Evolutionary conservation across 371 early-diverging fungal genomes (phyloP), one percentile per base, ranked within the genome.

Genomic region (Syncephalastrum sp.): DNA sequence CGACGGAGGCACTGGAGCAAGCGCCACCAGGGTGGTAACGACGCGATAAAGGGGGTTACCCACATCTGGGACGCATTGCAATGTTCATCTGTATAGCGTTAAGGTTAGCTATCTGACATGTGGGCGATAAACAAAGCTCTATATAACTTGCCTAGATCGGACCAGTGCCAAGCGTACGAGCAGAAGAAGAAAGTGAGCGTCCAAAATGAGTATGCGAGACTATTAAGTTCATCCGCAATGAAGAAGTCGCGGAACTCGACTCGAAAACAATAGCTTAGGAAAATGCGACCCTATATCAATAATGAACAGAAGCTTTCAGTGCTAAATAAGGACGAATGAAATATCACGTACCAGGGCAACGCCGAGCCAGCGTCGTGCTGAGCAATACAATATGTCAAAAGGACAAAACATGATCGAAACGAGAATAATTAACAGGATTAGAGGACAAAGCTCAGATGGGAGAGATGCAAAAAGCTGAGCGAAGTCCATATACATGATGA

Each of bases 201-300:
- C 61, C 82, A 82, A 27, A 92, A 81, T 8, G 89, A 82, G 66
- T 89, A 92, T 3, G 86, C 71, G 56, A 91, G 67, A 59, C 89
- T 89, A 60, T 86, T 86, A 41, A 93, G 65, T 61, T 90, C 85
- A 75, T 95, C 94, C 12, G 88, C 91, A 38, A 94, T 79, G 60
- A 94, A 93, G 59, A 94, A 93, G 68, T 95, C 95, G 50, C 89
- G 75, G 67, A 93, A 92, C 68, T 90, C 88, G 46, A 92, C 87
- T 21, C 76, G 53, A 63, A 82, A 81, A 50, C 77, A 77, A n/a
- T 82, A 77, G 25, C 83, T 78, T 8, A 75, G 47, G 5, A 81
- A 1, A n/a, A 87, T 74, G 44, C 78, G 90, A 43, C 68, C 74
- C 65, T 69, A 29, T 17, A 12, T 33, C 27, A 27, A 27, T 3